These are phyloP conservation scores for Arthroderma sp. DNA, from an alignment of 2,329 filamentous ascomycete genomes.

Conservation along the genomic window DNA sequence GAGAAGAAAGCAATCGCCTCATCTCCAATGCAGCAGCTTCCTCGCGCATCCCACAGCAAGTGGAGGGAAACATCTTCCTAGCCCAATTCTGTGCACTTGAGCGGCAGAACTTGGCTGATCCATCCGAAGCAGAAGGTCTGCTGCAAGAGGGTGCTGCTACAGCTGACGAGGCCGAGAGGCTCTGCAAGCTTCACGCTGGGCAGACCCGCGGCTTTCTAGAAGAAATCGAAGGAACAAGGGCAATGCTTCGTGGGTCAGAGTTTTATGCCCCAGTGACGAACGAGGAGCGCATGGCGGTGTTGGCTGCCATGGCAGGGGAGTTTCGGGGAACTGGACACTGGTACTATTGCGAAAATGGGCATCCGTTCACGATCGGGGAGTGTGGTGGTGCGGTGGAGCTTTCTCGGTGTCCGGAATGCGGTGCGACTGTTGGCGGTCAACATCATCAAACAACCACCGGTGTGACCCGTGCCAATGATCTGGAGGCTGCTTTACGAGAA, in stretches of 20 bases:
- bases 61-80: slow-evolving; percentile 40
- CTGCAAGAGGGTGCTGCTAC: no score
- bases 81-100: slow-evolving; percentile 38
- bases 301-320: slow-evolving; percentile 39
- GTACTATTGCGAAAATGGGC: slow-evolving; percentile 29
- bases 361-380: slow-evolving; percentile 49
- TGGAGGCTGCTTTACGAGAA: no score
- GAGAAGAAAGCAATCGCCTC: slow-evolving; percentile 29
- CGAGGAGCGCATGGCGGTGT: slow-evolving; percentile 40
- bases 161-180: no score
- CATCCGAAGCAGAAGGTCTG: no score
- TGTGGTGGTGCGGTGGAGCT: slow-evolving; percentile 53
- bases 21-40: slow-evolving; percentile 26
- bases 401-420: slow-evolving; percentile 53
- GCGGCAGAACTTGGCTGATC: no score
- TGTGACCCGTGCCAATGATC: slow-evolving; percentile 23
- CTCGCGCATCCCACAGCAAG: slow-evolving; percentile 31
- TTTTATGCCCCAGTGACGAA: slow-evolving; percentile 39
- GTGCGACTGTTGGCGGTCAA: slow-evolving; percentile 42
- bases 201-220: slow-evolving; percentile 25
- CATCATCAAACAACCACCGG: slow-evolving; percentile 39
- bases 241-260: slow-evolving; percentile 33
- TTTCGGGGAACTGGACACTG: slow-evolving; percentile 36
- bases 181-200: no score
- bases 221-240: slow-evolving; percentile 36